phyloP scores from a whole-genome alignment of 1,139 yeast species.

The Yamadazyma epiphylla region DNA sequence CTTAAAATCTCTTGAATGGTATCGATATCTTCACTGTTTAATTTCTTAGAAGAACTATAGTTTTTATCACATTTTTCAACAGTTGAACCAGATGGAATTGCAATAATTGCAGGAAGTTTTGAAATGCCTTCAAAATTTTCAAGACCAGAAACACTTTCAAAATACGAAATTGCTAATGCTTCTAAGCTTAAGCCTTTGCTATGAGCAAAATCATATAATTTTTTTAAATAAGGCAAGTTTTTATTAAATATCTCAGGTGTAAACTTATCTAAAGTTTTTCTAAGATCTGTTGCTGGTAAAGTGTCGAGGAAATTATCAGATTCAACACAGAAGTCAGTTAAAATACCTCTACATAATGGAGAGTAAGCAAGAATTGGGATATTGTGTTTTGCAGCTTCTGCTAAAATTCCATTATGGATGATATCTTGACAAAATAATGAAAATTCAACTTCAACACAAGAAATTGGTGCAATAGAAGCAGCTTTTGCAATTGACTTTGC shows the following conservation, averaged over 20 bases:
- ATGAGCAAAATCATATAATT: conserved; percentile 49
- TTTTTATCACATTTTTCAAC: conserved; percentile 57
- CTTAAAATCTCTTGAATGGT: conserved; percentile 40
- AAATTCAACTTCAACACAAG: conserved; percentile 70
- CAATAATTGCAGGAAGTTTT: conserved; percentile 55
- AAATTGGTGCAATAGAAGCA: conserved; percentile 40
- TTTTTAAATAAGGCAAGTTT: conserved; percentile 37
- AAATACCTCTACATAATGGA: conserved; percentile 71
- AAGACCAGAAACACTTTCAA: conserved; percentile 34
- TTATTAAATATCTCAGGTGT: conserved; percentile 48
- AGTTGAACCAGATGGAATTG: conserved; percentile 74
- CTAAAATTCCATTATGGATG: conserved; percentile 54
- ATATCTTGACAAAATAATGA: conserved; percentile 62
- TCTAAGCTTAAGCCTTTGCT: conserved; percentile 48
- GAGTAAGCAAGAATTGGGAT: conserved; percentile 74
- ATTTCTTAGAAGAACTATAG: conserved; percentile 35
- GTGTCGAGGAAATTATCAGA: conserved; percentile 17
- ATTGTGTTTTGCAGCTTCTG: conserved; percentile 34
- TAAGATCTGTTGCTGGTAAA: background rate
- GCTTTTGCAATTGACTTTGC: conserved; percentile 58
- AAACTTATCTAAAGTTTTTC: conserved; percentile 24
- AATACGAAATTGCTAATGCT: conserved; percentile 74
- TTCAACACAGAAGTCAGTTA: conserved; percentile 56
- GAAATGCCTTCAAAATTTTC: conserved; percentile 25
- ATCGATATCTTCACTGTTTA: conserved; percentile 51